These are phyloP conservation scores for Xylaria sp. DNA, from an alignment of 2,329 filamentous ascomycete species.

Conservation along the genomic window DNA sequence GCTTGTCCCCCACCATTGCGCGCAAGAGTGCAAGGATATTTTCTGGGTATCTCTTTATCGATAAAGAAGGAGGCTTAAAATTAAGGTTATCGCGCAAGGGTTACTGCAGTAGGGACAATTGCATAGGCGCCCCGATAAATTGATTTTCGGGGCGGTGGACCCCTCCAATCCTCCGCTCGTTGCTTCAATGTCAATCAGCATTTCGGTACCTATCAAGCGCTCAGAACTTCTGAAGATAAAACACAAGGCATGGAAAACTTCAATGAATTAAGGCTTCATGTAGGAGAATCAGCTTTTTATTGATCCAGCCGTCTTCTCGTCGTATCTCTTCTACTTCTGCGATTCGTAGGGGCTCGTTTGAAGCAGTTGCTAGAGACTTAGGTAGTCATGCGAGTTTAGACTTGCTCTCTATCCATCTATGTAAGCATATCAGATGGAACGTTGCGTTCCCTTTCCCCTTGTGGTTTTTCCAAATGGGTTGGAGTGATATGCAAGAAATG, in stretches of 20 bases:
- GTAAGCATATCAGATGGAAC: conserved; percentile 3
- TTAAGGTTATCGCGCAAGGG: conserved; percentile 38
- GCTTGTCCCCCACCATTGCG: conserved; percentile 32
- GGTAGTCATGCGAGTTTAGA: neutral
- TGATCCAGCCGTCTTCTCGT: neutral
- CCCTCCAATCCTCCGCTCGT: neutral
- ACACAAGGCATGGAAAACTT: neutral
- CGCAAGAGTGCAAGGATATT: conserved; percentile 16
- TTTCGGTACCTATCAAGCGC: neutral
- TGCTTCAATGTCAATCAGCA: neutral
- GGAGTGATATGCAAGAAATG: neutral
- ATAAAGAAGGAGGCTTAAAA: conserved; percentile 37
- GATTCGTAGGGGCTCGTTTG: neutral
- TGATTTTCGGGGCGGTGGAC: conserved; percentile 24
- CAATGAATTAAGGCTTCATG: neutral
- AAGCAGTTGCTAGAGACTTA: neutral
- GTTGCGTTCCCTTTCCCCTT: neutral
- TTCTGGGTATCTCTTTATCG: conserved; percentile 37
- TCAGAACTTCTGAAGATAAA: neutral
- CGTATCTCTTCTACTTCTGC: neutral
- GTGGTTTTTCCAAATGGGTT: neutral
- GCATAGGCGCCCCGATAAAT: conserved; percentile 34
- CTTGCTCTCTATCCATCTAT: neutral
- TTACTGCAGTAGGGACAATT: conserved; percentile 29
- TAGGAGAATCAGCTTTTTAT: neutral